A percentile compares a stretch with the other conserved stretches of the same genome.
phyloP scores from a whole-genome alignment of 805 yeast species.

The Middelhovenomyces tepae region DNA sequence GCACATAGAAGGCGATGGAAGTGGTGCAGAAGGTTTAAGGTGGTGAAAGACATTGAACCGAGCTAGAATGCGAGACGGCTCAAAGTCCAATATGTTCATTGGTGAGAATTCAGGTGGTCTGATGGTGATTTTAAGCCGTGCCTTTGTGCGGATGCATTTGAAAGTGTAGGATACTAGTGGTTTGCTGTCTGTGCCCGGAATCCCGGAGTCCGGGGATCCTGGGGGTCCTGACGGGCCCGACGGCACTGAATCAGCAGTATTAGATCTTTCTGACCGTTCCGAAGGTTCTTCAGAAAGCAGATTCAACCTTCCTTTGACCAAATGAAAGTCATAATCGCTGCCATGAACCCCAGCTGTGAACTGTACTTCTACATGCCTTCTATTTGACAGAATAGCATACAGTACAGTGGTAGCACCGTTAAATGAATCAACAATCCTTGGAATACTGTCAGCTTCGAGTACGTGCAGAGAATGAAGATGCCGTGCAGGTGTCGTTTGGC shows the following conservation, averaged over 20 bases:
- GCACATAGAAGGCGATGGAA: slow-evolving; percentile 52
- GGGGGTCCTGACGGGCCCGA: no score
- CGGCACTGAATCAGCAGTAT: slow-evolving; percentile 2
- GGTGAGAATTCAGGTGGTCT: slow-evolving; percentile 31
- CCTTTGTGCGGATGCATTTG: slow-evolving; percentile 18
- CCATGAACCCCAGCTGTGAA: slow-evolving; percentile 1
- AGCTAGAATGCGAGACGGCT: slow-evolving; percentile 39
- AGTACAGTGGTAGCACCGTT: slow-evolving; percentile 9
- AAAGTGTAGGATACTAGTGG: slow-evolving; percentile 12
- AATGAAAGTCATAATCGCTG: slow-evolving; percentile 11
- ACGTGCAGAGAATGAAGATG: no score
- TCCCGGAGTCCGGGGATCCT: no score
- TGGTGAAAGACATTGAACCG: slow-evolving; percentile 36
- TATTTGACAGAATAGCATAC: slow-evolving; percentile 12
- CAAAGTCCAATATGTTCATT: slow-evolving; percentile 41
- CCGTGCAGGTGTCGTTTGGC: slow-evolving; percentile 10
- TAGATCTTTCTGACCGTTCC: neutral
- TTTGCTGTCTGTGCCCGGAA: no score
- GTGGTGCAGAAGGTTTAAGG: slow-evolving; percentile 22
- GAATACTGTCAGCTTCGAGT: no score
- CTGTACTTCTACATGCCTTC: slow-evolving; percentile 2
- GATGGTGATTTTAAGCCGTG: slow-evolving; percentile 14
- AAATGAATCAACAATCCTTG: slow-evolving; percentile 9
- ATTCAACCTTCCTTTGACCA: no score
- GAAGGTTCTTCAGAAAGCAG: no score